Evolutionary conservation across 257 asterid species (phyloP), one percentile per base, ranked within the genome.

Genomic region (Sherardia arvensis): DNA sequence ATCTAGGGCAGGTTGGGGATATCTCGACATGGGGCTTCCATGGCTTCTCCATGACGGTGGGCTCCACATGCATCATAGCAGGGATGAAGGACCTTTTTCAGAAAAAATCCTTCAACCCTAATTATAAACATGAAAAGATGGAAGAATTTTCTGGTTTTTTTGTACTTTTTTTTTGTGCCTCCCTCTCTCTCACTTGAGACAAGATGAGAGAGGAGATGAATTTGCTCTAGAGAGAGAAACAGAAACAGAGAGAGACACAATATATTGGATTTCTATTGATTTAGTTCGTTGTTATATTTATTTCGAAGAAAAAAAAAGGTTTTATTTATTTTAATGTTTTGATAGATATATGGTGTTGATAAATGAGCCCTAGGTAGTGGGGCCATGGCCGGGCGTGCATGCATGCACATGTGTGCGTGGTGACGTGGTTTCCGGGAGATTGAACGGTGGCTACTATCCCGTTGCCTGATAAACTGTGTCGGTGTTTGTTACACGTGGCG

Each of bases 1-100:
- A 88, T 30, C 96, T 77, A 4, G 94, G 96, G 64, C 96, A 88
- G 1, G 91, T 64, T 38, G 94, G 86, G 15, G 85, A 62, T 15
- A 73, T 20, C 60, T 80, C 86, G 25, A 59, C 79, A 4, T 81
- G 79, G 54, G 85, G 72, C 25, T 76, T 83, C 87, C 88, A 81
- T 38, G 74, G 77, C 43, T 66, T 77, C 71, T 85, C 96, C 94
- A 85, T 87, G n/a, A n/a, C n/a, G 47, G 47, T 38, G 62, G 48
- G 66, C 32, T 59, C 32, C 10, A 22, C 61, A n/a, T 74, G 64
- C 51, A 49, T 60, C 51, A 49, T 60, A 12, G 33, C 49, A 20
- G 40, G 69, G 53, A 28, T 14, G 73, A 61, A 28, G 28, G 63
- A 55, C 38, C 48, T 51, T n/a, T n/a, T n/a, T 62, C 27, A 18